Conservation (phyloP, 2,329 filamentous ascomycete genomes). For the Botrytis deweyae region DNA sequence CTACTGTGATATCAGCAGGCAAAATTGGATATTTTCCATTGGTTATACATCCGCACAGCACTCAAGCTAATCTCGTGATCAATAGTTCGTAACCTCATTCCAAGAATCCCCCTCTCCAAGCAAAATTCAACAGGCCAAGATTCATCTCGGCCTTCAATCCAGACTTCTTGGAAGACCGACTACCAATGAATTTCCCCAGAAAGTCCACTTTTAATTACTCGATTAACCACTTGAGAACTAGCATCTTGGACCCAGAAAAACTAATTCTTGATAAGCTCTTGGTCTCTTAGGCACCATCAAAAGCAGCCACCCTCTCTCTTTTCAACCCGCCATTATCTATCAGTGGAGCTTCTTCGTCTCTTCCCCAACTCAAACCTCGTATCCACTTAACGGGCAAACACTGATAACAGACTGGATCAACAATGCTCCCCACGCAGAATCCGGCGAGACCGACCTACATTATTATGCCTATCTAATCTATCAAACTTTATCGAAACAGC, state of each 20-base stretch:
- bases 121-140: neutral
- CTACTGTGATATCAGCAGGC: neutral
- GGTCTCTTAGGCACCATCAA: neutral
- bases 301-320: neutral
- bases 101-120: neutral
- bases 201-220: neutral
- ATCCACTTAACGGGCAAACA: neutral
- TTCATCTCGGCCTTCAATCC: neutral
- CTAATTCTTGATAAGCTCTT: neutral
- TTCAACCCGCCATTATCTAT: neutral
- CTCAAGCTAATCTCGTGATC: neutral
- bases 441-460: neutral
- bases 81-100: neutral
- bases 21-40: neutral
- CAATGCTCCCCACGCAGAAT: neutral
- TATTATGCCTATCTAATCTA: neutral
- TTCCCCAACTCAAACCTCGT: neutral
- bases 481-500: neutral
- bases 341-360: neutral
- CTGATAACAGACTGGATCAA: slow-evolving; percentile 11
- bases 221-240: neutral
- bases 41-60: neutral
- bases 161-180: neutral
- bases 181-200: neutral
- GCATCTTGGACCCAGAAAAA: neutral